These are phyloP conservation scores for Mycena leptocephala DNA, from an alignment of 768 basidiomycete species.

Conservation along the genomic window DNA sequence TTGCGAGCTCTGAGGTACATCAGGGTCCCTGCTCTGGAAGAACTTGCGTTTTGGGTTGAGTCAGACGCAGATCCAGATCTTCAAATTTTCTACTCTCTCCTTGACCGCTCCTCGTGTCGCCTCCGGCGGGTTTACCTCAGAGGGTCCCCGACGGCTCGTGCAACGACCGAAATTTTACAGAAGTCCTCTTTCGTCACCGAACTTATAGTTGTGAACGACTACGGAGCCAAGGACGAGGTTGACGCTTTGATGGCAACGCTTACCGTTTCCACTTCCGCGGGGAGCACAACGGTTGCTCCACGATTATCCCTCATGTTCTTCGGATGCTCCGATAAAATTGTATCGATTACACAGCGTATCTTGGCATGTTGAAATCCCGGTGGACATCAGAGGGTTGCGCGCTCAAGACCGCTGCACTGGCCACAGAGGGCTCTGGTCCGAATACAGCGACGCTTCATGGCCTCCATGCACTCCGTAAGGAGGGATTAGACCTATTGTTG, in stretches of 20 bases:
- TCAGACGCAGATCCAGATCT: background rate
- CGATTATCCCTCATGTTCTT: background rate
- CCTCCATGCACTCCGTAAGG: background rate
- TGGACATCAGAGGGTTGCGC: background rate
- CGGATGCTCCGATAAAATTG: background rate
- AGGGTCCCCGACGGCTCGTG: too few species aligned
- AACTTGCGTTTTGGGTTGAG: background rate
- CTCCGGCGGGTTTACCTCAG: background rate
- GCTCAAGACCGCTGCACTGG: background rate
- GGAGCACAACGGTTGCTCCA: background rate
- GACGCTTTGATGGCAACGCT: background rate
- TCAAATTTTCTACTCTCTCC: background rate
- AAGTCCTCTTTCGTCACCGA: background rate
- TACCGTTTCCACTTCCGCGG: background rate
- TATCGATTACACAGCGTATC: background rate
- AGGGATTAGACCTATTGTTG: slow-evolving; percentile 4
- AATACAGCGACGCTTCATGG: background rate
- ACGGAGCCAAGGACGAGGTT: background rate
- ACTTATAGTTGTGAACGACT: background rate
- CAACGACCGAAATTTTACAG: background rate
- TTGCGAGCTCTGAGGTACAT: background rate
- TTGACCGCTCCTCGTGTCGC: background rate
- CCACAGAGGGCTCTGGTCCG: background rate
- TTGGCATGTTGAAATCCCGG: background rate
- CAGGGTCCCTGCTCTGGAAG: background rate